Evolutionary conservation across 202 grass and related monocot genomes (phyloP).

Genomic region (Saccharum hybrid): DNA sequence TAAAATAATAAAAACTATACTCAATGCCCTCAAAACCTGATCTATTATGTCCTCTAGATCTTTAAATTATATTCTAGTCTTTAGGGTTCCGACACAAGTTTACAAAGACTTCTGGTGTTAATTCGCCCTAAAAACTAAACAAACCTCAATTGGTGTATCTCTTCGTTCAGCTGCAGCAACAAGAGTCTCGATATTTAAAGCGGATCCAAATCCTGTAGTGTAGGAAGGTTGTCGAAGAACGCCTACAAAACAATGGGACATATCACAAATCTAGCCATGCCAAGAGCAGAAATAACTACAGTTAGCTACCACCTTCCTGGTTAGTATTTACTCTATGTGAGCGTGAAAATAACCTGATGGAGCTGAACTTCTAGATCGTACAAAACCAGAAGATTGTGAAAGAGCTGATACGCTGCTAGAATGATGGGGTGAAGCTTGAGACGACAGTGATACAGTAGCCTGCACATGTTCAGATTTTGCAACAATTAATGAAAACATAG

Average conservation of each 20-base stretch:
- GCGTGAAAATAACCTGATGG: conserved; percentile 64
- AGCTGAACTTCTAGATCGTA: conserved; percentile 68
- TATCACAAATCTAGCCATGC: conserved; percentile 18
- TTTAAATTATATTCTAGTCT: conserved; percentile 23
- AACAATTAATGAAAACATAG: conserved; percentile 21
- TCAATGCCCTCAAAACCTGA: not conserved
- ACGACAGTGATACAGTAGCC: conserved; percentile 47
- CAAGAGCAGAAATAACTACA: conserved; percentile 1
- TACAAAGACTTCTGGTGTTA: conserved; percentile 7
- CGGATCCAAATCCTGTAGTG: conserved; percentile 80
- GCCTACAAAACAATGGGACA: conserved; percentile 46
- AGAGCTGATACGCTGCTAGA: conserved; percentile 53
- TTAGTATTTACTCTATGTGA: conserved; percentile 37
- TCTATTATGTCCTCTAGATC: not conserved
- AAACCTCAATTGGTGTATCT: conserved; percentile 85
- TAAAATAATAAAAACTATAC: conserved; percentile 33
- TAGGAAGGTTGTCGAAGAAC: conserved; percentile 72
- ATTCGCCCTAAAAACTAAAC: conserved; percentile 39
- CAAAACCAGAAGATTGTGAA: conserved; percentile 64
- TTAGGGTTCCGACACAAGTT: not conserved
- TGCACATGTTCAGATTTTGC: conserved; percentile 46
- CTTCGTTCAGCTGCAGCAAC: conserved; percentile 94
- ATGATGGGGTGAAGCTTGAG: conserved; percentile 65
- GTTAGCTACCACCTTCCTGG: conserved; percentile 1
- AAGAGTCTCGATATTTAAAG: conserved; percentile 98